Evolutionary conservation across 2,329 filamentous ascomycete genomes (phyloP).

Genomic region (Penicillium sp.): DNA sequence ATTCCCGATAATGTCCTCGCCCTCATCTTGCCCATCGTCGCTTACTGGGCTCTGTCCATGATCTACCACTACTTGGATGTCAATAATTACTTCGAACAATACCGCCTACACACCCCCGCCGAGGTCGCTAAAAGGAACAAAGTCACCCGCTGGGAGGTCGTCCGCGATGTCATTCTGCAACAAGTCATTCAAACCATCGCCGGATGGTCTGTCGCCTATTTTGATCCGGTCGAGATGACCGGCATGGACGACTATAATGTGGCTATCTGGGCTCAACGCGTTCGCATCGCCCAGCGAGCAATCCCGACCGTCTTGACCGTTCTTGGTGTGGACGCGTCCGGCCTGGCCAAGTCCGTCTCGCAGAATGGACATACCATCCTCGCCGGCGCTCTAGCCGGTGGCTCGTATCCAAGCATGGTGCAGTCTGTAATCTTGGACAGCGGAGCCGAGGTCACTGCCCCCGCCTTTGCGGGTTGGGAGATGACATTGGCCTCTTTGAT

Average conservation of each 20-base stretch:
- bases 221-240: constrained; percentile 1
- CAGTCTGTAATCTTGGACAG: constrained; percentile 59
- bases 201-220: constrained; percentile 69
- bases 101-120: constrained; percentile 91
- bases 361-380: constrained; percentile 69
- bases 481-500: constrained; percentile 72
- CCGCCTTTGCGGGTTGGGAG: constrained; percentile 85
- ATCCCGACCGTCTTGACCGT: constrained; percentile 72
- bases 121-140: constrained; percentile 88
- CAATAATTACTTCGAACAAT: constrained; percentile 83
- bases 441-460: constrained; percentile 57
- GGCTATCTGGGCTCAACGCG: constrained; percentile 83
- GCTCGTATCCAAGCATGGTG: constrained; percentile 74
- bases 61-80: constrained; percentile 87
- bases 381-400: constrained; percentile 76
- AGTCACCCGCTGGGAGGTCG: constrained; percentile 80
- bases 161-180: constrained; percentile 88
- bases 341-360: constrained; percentile 75
- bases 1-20: constrained; percentile 81
- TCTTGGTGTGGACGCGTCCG: constrained; percentile 75
- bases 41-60: constrained; percentile 86
- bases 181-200: constrained; percentile 84
- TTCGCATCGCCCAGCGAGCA: constrained; percentile 78
- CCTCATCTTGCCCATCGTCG: constrained; percentile 74
- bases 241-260: constrained; percentile 75